Percentiles rank a stretch among this genome's conserved stretches.
Conservation (phyloP, 1,284 basidiomycete genomes). For the Trichosporon ovoides region DNA sequence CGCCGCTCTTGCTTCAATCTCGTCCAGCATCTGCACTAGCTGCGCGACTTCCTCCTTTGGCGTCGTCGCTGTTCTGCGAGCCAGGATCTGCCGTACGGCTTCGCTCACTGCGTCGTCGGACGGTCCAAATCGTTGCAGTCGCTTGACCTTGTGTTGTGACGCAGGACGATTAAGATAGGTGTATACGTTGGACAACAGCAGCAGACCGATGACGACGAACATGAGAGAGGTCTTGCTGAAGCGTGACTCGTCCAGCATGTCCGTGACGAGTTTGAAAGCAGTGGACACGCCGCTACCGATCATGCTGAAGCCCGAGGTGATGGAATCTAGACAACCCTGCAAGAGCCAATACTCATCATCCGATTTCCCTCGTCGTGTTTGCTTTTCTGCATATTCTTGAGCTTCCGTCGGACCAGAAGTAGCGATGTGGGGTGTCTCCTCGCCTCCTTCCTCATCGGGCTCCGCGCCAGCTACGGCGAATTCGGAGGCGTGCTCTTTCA, state of each 20-base stretch:
- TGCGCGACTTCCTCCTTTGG: constrained; percentile 30
- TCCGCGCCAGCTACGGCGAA: constrained; percentile 74
- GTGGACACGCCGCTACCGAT: constrained; percentile 65
- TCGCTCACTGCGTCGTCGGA: constrained; percentile 30
- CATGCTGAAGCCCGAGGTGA: constrained; percentile 63
- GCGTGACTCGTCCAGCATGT: constrained; percentile 59
- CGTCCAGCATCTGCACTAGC: constrained; percentile 31
- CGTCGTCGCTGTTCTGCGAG: constrained; percentile 9
- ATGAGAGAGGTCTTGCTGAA: constrained; percentile 54
- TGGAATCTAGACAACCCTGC: constrained; percentile 79
- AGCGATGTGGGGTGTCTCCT: constrained; percentile 8
- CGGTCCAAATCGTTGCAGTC: constrained; percentile 16
- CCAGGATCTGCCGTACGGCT: constrained; percentile 30
- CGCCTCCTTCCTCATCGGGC: constrained; percentile 17
- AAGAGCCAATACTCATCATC: constrained; percentile 55
- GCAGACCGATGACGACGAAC: constrained; percentile 62
- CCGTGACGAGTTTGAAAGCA: constrained; percentile 54
- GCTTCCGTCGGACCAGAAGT: constrained; percentile 24
- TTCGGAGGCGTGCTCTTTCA: constrained; percentile 78
- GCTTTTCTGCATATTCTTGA: constrained; percentile 40
- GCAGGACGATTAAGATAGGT: constrained; percentile 35
- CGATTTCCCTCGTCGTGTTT: neutral
- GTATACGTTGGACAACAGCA: constrained; percentile 65
- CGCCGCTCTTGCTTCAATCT: constrained; percentile 28
- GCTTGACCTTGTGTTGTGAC: constrained; percentile 20